phyloP scores from a whole-genome alignment of 139 green algal genomes.

The Coelastrella sp. region DNA sequence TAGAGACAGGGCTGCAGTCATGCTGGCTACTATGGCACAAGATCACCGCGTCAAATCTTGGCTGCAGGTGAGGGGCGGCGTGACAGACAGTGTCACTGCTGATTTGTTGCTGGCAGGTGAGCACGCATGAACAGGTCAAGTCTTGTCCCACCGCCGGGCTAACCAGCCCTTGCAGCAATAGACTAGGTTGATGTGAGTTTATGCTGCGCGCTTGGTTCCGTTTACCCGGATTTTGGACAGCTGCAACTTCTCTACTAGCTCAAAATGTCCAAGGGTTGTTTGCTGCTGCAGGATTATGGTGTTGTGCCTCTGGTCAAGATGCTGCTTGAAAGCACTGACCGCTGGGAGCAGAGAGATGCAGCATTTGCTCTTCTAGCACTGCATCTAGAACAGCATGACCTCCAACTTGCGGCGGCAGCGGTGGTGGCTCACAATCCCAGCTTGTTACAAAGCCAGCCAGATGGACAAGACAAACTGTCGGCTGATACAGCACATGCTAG shows the following conservation, averaged over 20 bases:
- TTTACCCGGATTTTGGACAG: too few relatives aligned
- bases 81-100: neutral
- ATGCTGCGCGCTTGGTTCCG: too few relatives aligned
- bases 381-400: neutral
- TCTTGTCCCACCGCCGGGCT: too few relatives aligned
- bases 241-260: too few relatives aligned
- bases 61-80: conserved; percentile 12
- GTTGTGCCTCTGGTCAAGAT: conserved; percentile 9
- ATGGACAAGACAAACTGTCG: neutral
- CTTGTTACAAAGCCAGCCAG: neutral
- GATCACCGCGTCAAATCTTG: neutral
- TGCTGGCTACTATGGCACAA: conserved; percentile 27
- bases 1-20: conserved; percentile 29
- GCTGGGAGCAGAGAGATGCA: conserved; percentile 41
- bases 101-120: neutral
- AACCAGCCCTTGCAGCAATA: too few relatives aligned
- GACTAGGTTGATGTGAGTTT: too few relatives aligned
- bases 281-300: conserved; percentile 17
- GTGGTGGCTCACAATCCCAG: neutral
- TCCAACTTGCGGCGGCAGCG: conserved; percentile 24
- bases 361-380: conserved; percentile 26
- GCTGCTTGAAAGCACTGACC: conserved; percentile 16
- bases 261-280: too few relatives aligned
- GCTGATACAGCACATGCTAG: neutral
- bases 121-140: too few relatives aligned